Conservation (phyloP, 2,329 filamentous ascomycete species). For the Aureobasidium sp. region DNA sequence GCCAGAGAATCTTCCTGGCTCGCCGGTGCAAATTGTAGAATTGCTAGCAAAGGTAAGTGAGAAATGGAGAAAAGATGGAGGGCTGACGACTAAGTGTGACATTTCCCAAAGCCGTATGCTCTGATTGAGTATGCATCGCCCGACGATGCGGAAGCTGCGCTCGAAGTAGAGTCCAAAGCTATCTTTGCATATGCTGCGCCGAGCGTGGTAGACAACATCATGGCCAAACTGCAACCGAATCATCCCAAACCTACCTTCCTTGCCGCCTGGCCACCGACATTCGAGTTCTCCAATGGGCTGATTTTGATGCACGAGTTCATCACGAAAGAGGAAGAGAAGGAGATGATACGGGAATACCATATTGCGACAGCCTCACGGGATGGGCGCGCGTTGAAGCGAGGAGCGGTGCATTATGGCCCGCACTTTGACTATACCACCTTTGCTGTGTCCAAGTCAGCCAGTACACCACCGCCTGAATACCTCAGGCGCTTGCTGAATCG, state of each 20-base stretch:
- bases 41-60: background rate
- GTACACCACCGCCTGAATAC: constrained; percentile 2
- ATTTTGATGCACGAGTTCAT: constrained; percentile 7
- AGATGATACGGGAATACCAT: constrained; percentile 10
- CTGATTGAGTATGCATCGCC: background rate
- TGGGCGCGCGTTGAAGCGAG: background rate
- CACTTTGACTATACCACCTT: constrained; percentile 12
- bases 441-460: background rate
- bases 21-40: constrained; percentile 3
- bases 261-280: background rate
- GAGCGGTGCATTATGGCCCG: constrained; percentile 6
- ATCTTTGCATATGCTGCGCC: background rate
- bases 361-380: background rate
- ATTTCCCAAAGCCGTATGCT: background rate
- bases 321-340: constrained; percentile 7
- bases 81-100: constrained; percentile 1
- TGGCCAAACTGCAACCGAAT: background rate
- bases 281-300: constrained; percentile 3
- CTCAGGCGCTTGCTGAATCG: constrained; percentile 1
- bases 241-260: background rate
- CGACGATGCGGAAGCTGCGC: background rate
- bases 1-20: background rate
- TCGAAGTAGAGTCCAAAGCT: background rate
- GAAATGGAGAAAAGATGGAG: background rate
- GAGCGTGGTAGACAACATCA: background rate